A percentile compares a stretch with the other conserved stretches of the same genome.
Conservation (phyloP, 2,329 filamentous ascomycete genomes). For the Aureobasidium melanogenum region DNA sequence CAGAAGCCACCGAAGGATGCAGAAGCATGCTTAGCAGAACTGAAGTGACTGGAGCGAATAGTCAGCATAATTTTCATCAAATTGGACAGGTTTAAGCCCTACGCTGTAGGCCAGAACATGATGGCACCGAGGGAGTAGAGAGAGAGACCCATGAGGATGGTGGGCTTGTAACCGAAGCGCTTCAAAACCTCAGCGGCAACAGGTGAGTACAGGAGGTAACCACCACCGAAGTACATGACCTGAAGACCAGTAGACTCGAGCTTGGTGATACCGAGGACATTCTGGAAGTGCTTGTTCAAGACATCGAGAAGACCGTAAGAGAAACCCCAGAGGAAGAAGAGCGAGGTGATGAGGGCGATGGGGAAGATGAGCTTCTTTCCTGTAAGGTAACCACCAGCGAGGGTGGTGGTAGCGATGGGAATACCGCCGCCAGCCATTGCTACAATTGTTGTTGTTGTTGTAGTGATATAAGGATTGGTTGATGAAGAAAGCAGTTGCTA, state of each 20-base stretch:
- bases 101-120: conserved; percentile 31
- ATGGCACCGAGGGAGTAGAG: conserved; percentile 31
- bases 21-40: conserved; percentile 18
- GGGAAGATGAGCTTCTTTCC: conserved; percentile 41
- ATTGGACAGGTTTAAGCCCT: too few relatives aligned
- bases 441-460: conserved; percentile 1
- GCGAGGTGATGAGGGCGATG: conserved; percentile 37
- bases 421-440: conserved; percentile 35
- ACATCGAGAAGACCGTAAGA: conserved; percentile 29
- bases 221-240: conserved; percentile 34
- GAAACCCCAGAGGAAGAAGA: conserved; percentile 39
- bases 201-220: conserved; percentile 34
- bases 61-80: too few relatives aligned
- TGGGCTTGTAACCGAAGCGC: conserved; percentile 36
- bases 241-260: conserved; percentile 35
- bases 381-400: conserved; percentile 35
- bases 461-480: neutral
- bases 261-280: conserved; percentile 29
- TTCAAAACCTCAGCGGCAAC: conserved; percentile 35
- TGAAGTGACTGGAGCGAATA: too few relatives aligned
- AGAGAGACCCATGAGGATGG: conserved; percentile 33
- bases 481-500: neutral
- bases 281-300: conserved; percentile 31
- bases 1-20: conserved; percentile 31
- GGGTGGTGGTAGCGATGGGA: conserved; percentile 28